These are phyloP conservation scores for Glycine tomentella DNA, from an alignment of 306 rosid genomes.

Conservation along the genomic window DNA sequence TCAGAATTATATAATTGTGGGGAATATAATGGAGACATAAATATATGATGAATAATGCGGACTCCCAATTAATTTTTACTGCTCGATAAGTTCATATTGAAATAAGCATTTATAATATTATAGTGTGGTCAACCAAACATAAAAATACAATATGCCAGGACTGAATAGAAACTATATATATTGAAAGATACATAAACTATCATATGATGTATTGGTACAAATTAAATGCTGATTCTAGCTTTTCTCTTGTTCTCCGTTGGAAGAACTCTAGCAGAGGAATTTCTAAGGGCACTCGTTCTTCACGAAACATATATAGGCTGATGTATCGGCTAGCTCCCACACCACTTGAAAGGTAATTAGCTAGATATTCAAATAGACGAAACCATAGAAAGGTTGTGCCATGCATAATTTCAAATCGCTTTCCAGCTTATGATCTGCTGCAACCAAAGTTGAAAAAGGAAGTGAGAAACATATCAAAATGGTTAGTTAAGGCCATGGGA, in stretches of 20 bases:
- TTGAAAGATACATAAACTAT: background rate
- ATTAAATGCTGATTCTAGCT: background rate
- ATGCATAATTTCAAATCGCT: no score
- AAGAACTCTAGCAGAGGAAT: conserved; percentile 2
- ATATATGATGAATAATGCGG: background rate
- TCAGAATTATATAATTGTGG: background rate
- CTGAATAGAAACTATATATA: background rate
- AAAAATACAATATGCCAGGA: background rate
- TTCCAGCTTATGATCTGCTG: no score
- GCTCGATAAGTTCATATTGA: background rate
- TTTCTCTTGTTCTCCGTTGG: conserved; percentile 11
- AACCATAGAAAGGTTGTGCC: no score
- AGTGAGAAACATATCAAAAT: no score
- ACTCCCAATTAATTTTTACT: no score
- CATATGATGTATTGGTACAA: background rate
- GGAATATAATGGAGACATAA: background rate
- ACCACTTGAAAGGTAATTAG: background rate
- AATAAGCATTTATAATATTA: background rate
- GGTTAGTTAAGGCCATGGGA: no score
- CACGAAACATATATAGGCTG: background rate
- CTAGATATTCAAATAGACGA: background rate
- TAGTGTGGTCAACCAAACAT: conserved; percentile 11
- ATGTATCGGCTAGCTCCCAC: background rate
- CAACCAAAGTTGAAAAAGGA: no score
- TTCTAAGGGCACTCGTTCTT: conserved; percentile 23